phyloP scores from a whole-genome alignment of 2,329 filamentous ascomycete genomes.

The Fusarium fracticaudum region DNA sequence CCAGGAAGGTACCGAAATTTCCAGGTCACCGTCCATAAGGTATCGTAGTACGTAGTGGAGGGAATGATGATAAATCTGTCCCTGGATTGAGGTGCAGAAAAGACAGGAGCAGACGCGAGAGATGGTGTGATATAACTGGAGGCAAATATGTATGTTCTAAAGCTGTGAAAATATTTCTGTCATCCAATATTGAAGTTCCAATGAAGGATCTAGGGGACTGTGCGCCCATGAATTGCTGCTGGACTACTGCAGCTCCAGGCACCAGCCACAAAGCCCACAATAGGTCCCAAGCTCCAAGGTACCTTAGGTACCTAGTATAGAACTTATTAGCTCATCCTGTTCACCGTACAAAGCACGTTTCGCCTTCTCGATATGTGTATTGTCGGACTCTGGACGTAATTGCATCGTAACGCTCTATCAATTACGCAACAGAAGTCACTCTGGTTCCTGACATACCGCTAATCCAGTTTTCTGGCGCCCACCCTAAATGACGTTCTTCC shows the following conservation, averaged over 20 bases:
- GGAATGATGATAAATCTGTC: neutral
- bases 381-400: conserved; percentile 19
- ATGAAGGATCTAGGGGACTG: neutral
- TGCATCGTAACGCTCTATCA: conserved; percentile 19
- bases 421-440: conserved; percentile 36
- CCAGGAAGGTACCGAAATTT: neutral
- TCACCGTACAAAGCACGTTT: conserved; percentile 43
- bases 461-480: neutral
- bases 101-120: neutral
- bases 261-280: neutral
- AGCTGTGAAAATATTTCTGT: neutral
- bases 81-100: neutral
- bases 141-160: neutral
- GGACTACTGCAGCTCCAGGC: neutral
- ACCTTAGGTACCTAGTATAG: too few species aligned
- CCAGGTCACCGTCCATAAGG: neutral
- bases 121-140: neutral
- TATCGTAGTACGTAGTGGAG: neutral
- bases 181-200: neutral
- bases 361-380: conserved; percentile 22
- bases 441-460: neutral
- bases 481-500: conserved; percentile 1
- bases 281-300: neutral
- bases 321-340: conserved; percentile 29
- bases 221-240: neutral